These are phyloP conservation scores for Eucalyptus grandis DNA, from an alignment of 345 rosid genomes.

Conservation along the genomic window DNA sequence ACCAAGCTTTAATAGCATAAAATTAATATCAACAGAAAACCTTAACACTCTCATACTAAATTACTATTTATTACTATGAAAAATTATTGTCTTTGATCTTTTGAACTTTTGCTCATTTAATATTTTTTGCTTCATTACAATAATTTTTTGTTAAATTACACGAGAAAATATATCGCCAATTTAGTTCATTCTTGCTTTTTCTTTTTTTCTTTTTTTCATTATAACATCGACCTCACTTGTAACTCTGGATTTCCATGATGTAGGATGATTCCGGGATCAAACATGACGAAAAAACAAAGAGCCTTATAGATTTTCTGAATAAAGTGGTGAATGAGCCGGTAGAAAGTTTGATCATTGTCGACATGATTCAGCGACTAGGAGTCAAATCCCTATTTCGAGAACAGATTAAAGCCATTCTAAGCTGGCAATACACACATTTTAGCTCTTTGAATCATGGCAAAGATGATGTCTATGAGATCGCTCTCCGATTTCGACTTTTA, in stretches of 20 bases:
- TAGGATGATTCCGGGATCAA: background rate
- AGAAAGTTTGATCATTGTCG: background rate
- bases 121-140: no score
- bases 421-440: background rate
- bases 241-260: background rate
- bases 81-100: no score
- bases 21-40: background rate
- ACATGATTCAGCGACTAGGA: no score
- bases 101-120: no score
- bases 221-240: no score
- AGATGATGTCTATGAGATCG: constrained; percentile 1
- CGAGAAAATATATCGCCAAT: no score
- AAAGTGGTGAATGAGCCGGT: background rate
- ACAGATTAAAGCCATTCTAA: constrained; percentile 21
- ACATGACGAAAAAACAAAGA: background rate
- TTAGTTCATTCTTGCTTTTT: no score
- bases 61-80: background rate
- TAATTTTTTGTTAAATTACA: no score
- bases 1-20: background rate
- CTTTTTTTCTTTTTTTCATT: no score
- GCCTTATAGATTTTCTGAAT: background rate
- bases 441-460: background rate
- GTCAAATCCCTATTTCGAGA: no score
- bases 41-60: background rate
- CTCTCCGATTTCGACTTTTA: constrained; percentile 20